These are phyloP conservation scores for Populus hybrid DNA, from an alignment of 441 rosid genomes.

Conservation along the genomic window DNA sequence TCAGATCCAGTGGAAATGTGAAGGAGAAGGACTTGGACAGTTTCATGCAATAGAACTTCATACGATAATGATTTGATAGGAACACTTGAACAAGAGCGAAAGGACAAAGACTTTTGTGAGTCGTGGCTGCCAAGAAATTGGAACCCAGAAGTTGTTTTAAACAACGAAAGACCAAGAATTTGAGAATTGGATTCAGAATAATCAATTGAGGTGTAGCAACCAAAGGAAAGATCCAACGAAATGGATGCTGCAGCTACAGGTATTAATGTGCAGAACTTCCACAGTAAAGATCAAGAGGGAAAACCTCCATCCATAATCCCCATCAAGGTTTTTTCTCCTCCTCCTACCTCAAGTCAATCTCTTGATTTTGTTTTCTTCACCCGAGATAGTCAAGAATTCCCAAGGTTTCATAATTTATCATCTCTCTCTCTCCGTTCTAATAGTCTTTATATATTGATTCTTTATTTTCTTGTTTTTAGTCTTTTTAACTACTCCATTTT, in stretches of 20 bases:
- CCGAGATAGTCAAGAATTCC: background rate
- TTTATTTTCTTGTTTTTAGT: background rate
- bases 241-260: background rate
- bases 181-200: background rate
- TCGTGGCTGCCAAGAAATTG: background rate
- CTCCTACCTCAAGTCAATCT: background rate
- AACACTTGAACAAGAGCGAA: background rate
- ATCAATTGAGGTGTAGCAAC: background rate
- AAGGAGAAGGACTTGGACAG: background rate
- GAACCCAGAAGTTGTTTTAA: background rate
- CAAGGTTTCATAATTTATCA: no score
- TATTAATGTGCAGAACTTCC: slow-evolving; percentile 27
- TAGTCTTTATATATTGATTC: background rate
- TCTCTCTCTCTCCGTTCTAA: background rate
- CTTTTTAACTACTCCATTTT: background rate
- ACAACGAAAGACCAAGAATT: slow-evolving; percentile 5
- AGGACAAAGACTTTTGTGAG: background rate
- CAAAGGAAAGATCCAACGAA: slow-evolving; percentile 20
- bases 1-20: slow-evolving; percentile 1
- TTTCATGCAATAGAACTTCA: background rate
- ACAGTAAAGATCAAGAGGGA: slow-evolving; percentile 26
- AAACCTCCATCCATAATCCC: slow-evolving; percentile 29
- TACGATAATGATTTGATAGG: background rate
- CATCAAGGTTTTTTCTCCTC: slow-evolving; percentile 33
- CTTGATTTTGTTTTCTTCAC: background rate